Conservation (phyloP, 129 eudicot genomes). For the Artemisia tridentata region DNA sequence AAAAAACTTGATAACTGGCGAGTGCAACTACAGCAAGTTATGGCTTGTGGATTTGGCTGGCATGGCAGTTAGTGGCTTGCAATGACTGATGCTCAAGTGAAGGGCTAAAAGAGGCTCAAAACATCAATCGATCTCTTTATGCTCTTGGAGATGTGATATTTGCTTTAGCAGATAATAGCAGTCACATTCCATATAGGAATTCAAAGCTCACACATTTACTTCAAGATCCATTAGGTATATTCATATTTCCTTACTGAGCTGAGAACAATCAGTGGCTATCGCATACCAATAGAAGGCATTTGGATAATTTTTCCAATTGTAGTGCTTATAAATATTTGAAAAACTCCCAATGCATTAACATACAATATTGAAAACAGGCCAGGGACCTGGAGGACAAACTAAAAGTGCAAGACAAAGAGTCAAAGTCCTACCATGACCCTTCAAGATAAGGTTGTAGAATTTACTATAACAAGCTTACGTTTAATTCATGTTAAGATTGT, state of each 20-base stretch:
- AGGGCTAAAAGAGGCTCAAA: conserved; percentile 97
- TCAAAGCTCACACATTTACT: conserved; percentile 94
- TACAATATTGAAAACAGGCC: conserved; percentile 43
- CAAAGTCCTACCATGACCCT: conserved; percentile 55
- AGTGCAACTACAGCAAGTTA: conserved; percentile 90
- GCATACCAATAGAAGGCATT: conserved; percentile 59
- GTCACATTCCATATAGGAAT: conserved; percentile 94
- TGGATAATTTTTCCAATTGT: not conserved
- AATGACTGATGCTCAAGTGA: no score
- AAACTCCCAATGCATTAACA: not conserved
- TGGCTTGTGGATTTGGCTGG: conserved; percentile 99
- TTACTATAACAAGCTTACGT: not conserved
- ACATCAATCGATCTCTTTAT: conserved; percentile 80
- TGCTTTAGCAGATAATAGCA: conserved; percentile 87
- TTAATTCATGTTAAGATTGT: conserved; percentile 3
- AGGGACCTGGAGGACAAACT: conserved; percentile 70
- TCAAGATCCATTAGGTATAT: conserved; percentile 89
- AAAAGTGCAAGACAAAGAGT: conserved; percentile 60
- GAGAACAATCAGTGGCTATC: conserved; percentile 44
- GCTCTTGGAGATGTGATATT: conserved; percentile 94
- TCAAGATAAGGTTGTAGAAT: conserved; percentile 50
- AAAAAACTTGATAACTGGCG: conserved; percentile 72
- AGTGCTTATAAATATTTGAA: conserved; percentile 2
- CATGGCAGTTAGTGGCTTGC: no score
- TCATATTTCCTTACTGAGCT: conserved; percentile 46